Base-by-base conservation (phyloP, 495 filamentous ascomycete species). In the Xylona heveae region DNA sequence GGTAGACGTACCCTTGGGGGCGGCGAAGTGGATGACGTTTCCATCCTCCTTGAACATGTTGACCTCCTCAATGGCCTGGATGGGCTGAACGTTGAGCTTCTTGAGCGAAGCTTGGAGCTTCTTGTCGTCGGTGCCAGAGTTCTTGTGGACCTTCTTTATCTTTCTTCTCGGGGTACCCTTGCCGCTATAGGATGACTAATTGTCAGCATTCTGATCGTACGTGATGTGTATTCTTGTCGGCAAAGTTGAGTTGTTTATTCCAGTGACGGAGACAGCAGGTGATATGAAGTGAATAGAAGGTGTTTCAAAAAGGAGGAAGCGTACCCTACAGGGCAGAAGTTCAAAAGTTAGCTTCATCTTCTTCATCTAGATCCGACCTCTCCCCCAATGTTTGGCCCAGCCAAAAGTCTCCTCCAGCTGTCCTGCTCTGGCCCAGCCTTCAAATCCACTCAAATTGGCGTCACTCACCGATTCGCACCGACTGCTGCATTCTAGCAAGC, bases 41-140 rank as follows among this genome's bases (percentile, higher is more conserved):
- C 88, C 88, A 49, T 97, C 88, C 55, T 78, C 75, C 71, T 95
- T 97, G 74, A 95, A 95, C 90, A 95, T 97, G 71, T 97, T 97
- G 51, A 97, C 88, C 64, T 97, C 88, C 71, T 97, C 88, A 46
- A 97, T 95, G 35, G 75, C 80, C 66, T 92, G 84, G 61, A 97
- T 93, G 48, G 88, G 82, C 64, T 88, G 82, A 33, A 83, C 79
- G 57, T 82, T 88, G 56, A 92, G 69, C 69, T 92, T 92, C 74
- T 90, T 92, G 24, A 91, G 63, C 35, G 82, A 62, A 25, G 76
- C 68, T 62, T 97, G 88, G 22, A 97, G 79, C 71, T 97, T 97
- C 75, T 94, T 95, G 73, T 97, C 88, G 53, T 97, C 88, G 50
- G 74, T 80, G 53, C 72, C 76, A 41, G 76, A 72, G 52, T 68